These are phyloP conservation scores for Panicum miliaceum DNA, from an alignment of 176 grass and related monocot species.

Conservation along the genomic window DNA sequence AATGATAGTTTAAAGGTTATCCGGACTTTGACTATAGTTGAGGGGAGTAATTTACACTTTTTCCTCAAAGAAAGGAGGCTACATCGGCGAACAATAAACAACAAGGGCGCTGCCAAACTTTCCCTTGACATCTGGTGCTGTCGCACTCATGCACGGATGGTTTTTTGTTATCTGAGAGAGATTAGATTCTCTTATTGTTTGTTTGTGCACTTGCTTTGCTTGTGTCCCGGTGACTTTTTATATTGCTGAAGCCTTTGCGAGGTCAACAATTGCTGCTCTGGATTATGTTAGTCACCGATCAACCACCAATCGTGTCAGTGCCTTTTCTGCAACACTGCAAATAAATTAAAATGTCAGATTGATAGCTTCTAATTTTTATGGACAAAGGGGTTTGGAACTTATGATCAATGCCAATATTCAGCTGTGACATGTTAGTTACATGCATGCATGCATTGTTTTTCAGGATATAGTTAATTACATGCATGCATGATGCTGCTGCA, in stretches of 20 bases:
- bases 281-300: constrained; percentile 36
- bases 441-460: background rate
- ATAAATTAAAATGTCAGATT: background rate
- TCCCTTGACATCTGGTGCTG: constrained; percentile 43
- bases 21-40: too few relatives aligned
- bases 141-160: constrained; percentile 44
- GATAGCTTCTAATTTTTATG: background rate
- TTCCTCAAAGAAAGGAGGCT: constrained; percentile 8
- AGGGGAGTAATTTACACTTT: too few relatives aligned
- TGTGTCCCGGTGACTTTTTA: constrained; percentile 23
- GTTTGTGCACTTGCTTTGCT: background rate
- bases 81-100: constrained; percentile 37
- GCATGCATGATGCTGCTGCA: constrained; percentile 2
- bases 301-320: background rate
- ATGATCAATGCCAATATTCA: constrained; percentile 17
- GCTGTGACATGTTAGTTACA: background rate
- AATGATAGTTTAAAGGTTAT: too few relatives aligned
- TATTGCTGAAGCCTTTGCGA: constrained; percentile 36
- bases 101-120: constrained; percentile 44
- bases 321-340: background rate
- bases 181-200: constrained; percentile 34
- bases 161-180: background rate
- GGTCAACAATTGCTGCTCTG: constrained; percentile 60
- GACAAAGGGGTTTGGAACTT: constrained; percentile 2
- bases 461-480: background rate